A percentile compares a stretch with the other conserved stretches of the same genome.
Conservation (phyloP, 306 rosid genomes). For the Glycine soja region DNA sequence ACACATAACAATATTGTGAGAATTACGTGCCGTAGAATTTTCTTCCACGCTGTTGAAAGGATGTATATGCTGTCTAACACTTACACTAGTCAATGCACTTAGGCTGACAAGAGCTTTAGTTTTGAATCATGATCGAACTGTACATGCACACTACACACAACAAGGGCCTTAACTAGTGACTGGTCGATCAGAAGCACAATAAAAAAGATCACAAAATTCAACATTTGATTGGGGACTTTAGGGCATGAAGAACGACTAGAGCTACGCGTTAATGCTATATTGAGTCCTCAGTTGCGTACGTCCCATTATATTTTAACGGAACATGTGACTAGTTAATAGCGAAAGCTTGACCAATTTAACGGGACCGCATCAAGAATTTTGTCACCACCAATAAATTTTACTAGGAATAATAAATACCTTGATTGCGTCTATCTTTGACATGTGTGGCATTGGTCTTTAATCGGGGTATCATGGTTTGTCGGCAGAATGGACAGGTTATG, state of each 20-base stretch:
- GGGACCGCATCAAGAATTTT: not conserved
- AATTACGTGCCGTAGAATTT: not conserved
- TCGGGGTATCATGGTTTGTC: constrained; percentile 10
- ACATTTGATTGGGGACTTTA: not conserved
- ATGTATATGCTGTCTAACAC: not conserved
- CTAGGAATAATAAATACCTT: not conserved
- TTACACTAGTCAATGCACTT: not conserved
- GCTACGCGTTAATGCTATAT: too few species aligned
- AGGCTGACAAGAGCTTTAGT: not conserved
- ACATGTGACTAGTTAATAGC: constrained; percentile 5
- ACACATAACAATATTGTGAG: too few species aligned
- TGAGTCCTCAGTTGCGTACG: not conserved
- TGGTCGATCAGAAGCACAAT: constrained; percentile 3
- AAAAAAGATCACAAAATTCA: not conserved
- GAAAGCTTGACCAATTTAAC: constrained; percentile 28
- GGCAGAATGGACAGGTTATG: constrained; percentile 1
- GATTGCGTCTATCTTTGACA: not conserved
- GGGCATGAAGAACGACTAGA: not conserved
- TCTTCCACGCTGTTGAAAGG: not conserved
- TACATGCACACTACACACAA: not conserved
- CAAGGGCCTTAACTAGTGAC: not conserved
- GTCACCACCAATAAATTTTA: not conserved
- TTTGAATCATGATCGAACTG: not conserved
- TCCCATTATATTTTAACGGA: not conserved
- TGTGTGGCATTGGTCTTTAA: not conserved